Evolutionary conservation across 116 monocot genomes (phyloP), one percentile per base, ranked within the genome.

Genomic region (Posidonia oceanica): DNA sequence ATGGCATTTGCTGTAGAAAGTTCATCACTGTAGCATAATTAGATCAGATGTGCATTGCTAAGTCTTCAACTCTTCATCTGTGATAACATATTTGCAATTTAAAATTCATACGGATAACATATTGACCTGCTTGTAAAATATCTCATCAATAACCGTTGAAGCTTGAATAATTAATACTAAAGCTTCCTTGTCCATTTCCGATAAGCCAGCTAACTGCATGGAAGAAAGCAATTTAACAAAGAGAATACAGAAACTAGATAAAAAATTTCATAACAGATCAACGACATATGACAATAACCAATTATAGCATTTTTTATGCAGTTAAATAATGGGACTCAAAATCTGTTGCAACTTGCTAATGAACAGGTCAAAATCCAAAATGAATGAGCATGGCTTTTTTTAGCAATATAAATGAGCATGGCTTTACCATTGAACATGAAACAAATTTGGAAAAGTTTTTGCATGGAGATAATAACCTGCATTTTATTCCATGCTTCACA

Each of bases 151-250:
- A 66, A 87, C 75, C 54, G 63, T 73, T 39, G 91, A 83, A 64
- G 96, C 96, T 83, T 85, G 80, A 71, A 96, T 79, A 64, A 96
- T 80, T 73, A 76, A 85, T 16, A 20, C 36, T 69, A 96, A 83
- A 22, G 96, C 86, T 74, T 89, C 60, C 76, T 63, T 82, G 66
- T 91, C 87, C 59, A 77, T 83, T 75, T 84, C 80, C 54, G 96
- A 89, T 69, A 96, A 80, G 36, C 68, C 81, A 57, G 66, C 63
- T 55, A 96, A 71, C 96, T 96, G 85, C 4, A 59, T 12, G 10
- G 7, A 52, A 61, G n/a, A 21, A 23, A 72, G 21, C 12, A 48
- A 48, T 10, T 12, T 10, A 48, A 12, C 12, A 12, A 48, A 51
- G 52, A 62, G 60, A 61, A 11, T 7, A 53, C 23, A 17, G 18